A percentile compares a stretch with the other conserved stretches of the same genome.
Conservation (phyloP, 2,329 filamentous ascomycete species). For the Plenodomus lindquistii region DNA sequence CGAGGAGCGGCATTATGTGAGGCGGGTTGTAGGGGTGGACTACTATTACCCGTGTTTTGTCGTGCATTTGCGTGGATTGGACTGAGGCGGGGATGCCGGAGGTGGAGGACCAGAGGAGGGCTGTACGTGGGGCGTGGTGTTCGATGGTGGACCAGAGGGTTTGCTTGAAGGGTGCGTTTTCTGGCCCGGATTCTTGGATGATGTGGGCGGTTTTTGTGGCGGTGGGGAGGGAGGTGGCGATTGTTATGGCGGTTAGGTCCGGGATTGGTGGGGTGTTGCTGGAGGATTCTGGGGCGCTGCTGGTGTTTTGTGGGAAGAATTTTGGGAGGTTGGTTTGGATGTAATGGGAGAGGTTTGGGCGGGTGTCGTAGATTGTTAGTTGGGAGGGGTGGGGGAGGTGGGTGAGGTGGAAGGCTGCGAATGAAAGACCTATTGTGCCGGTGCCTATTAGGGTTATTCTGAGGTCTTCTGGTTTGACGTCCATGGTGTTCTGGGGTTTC, state of each 20-base stretch:
- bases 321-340: slow-evolving; percentile 48
- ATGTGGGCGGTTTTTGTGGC: slow-evolving; percentile 56
- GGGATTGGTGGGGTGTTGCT: background rate
- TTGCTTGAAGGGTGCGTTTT: slow-evolving; percentile 57
- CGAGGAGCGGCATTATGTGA: slow-evolving; percentile 64
- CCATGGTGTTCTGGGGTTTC: background rate
- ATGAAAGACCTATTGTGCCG: slow-evolving; percentile 60
- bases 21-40: slow-evolving; percentile 67
- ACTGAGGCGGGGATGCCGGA: slow-evolving; percentile 60
- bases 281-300: slow-evolving; percentile 2
- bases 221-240: slow-evolving; percentile 36
- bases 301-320: slow-evolving; percentile 41
- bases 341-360: slow-evolving; percentile 53
- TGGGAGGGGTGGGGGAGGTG: slow-evolving; percentile 45
- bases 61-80: slow-evolving; percentile 51
- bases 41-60: slow-evolving; percentile 54
- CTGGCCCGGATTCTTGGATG: slow-evolving; percentile 64
- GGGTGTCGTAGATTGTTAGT: slow-evolving; percentile 56
- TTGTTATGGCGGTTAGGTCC: slow-evolving; percentile 41
- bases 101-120: slow-evolving; percentile 62
- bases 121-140: slow-evolving; percentile 46
- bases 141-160: slow-evolving; percentile 58
- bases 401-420: slow-evolving; percentile 57
- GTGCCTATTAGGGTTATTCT: slow-evolving; percentile 50
- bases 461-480: slow-evolving; percentile 7